Conservation (phyloP, 306 rosid genomes). For the Cyamopsis tetragonoloba region DNA sequence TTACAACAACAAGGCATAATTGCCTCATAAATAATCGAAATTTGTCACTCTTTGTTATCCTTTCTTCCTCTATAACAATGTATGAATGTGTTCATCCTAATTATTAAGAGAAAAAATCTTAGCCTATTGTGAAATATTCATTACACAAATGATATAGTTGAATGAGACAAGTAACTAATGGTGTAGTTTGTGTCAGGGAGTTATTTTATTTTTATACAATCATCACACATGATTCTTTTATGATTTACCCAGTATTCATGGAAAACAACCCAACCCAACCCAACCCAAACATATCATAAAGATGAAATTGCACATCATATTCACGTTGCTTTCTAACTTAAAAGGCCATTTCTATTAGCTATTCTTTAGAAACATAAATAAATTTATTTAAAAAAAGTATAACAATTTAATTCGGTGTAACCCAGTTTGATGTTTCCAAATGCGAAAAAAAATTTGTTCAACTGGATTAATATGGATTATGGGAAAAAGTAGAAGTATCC, state of each 20-base stretch:
- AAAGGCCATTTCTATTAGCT: no score
- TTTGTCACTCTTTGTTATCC: conserved; percentile 5
- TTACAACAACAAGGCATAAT: conserved; percentile 30
- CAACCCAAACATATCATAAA: no score
- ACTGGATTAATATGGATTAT: no score
- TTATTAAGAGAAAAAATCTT: conserved; percentile 3
- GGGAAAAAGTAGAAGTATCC: no score
- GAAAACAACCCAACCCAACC: no score
- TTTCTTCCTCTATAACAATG: conserved; percentile 3
- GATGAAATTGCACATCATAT: no score
- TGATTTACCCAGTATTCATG: not conserved
- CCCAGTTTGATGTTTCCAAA: no score
- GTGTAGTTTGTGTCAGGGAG: not conserved
- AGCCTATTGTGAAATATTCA: conserved; percentile 12
- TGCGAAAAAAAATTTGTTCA: no score
- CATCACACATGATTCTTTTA: not conserved
- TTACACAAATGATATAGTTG: not conserved
- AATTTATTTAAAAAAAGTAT: no score
- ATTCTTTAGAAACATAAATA: no score
- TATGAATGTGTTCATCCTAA: conserved; percentile 36
- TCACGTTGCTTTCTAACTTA: no score
- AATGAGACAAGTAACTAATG: not conserved
- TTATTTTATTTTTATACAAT: not conserved
- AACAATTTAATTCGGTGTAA: no score
- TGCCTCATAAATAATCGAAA: conserved; percentile 26